Percentiles rank a stretch among this genome's conserved stretches.
These are phyloP conservation scores for Cladosporium sp. DNA, from an alignment of 2,329 filamentous ascomycete species.

Conservation along the genomic window DNA sequence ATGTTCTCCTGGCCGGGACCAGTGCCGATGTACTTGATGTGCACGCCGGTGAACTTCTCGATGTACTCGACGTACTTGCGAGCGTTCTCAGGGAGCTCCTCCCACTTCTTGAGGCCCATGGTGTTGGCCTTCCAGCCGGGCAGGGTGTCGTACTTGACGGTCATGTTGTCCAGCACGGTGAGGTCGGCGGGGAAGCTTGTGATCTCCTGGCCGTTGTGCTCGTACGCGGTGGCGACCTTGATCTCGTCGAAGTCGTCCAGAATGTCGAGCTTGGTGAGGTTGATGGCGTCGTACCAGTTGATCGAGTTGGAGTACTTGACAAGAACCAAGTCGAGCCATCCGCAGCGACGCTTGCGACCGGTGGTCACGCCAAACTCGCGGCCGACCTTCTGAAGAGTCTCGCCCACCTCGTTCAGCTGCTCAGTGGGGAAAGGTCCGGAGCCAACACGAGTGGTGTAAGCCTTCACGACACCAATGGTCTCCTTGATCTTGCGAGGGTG, in stretches of 20 bases:
- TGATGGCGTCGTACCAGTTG: conserved; percentile 67
- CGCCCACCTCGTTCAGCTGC: conserved; percentile 57
- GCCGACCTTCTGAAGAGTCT: conserved; percentile 58
- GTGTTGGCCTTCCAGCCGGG: conserved; percentile 69
- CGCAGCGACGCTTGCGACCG: conserved; percentile 61
- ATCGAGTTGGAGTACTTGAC: conserved; percentile 64
- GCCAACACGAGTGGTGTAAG: conserved; percentile 61
- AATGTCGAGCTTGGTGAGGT: conserved; percentile 68
- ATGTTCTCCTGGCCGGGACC: conserved; percentile 66
- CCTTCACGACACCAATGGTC: conserved; percentile 67
- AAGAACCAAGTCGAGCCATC: conserved; percentile 68
- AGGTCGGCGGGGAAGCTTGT: conserved; percentile 67
- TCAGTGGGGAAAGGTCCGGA: conserved; percentile 69
- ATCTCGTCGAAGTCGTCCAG: conserved; percentile 73
- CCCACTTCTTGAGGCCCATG: conserved; percentile 59
- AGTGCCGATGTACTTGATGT: conserved; percentile 66
- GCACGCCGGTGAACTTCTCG: conserved; percentile 64
- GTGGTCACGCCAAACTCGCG: conserved; percentile 59
- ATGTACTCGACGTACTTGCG: conserved; percentile 67
- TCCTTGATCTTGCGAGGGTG: conserved; percentile 62
- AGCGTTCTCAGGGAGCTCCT: conserved; percentile 64
- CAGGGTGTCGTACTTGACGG: conserved; percentile 68
- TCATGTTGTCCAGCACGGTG: conserved; percentile 56
- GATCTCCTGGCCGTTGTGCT: conserved; percentile 55
- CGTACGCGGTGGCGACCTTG: conserved; percentile 73